phyloP scores from a whole-genome alignment of 192 early-diverging fungal species.

The Backusella westeae region DNA sequence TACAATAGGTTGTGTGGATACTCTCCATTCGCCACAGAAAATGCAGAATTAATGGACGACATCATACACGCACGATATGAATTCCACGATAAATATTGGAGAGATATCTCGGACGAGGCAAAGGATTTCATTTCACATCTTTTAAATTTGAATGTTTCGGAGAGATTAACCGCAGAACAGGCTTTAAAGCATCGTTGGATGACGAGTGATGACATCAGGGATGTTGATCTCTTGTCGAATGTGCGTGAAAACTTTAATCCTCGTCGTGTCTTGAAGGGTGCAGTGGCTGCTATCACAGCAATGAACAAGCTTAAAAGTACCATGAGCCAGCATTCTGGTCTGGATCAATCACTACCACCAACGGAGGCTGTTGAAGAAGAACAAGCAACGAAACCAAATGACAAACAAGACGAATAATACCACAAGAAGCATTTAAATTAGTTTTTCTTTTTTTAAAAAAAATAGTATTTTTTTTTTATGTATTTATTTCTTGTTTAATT shows the following conservation, averaged over 20 bases:
- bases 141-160: slow-evolving; percentile 61
- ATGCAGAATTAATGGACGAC: slow-evolving; percentile 50
- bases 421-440: neutral
- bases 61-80: slow-evolving; percentile 63
- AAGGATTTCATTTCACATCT: slow-evolving; percentile 75
- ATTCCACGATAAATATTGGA: slow-evolving; percentile 75
- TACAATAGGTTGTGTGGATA: slow-evolving; percentile 67
- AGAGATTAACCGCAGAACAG: slow-evolving; percentile 78
- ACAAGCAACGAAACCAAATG: neutral
- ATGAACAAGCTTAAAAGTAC: slow-evolving; percentile 47
- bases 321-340: neutral
- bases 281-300: slow-evolving; percentile 58
- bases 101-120: slow-evolving; percentile 82
- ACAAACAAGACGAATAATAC: neutral
- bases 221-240: slow-evolving; percentile 78
- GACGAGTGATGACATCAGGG: slow-evolving; percentile 53
- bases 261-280: slow-evolving; percentile 54
- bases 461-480: neutral
- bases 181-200: slow-evolving; percentile 89
- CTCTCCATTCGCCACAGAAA: slow-evolving; percentile 67
- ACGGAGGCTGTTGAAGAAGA: neutral
- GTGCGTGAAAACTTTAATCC: slow-evolving; percentile 78
- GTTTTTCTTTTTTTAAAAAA: neutral
- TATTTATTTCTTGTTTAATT: neutral
- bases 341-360: neutral